Evolutionary conservation across 352 stramenopile species (phyloP).

Genomic region (Globisporangium abappressorium): DNA sequence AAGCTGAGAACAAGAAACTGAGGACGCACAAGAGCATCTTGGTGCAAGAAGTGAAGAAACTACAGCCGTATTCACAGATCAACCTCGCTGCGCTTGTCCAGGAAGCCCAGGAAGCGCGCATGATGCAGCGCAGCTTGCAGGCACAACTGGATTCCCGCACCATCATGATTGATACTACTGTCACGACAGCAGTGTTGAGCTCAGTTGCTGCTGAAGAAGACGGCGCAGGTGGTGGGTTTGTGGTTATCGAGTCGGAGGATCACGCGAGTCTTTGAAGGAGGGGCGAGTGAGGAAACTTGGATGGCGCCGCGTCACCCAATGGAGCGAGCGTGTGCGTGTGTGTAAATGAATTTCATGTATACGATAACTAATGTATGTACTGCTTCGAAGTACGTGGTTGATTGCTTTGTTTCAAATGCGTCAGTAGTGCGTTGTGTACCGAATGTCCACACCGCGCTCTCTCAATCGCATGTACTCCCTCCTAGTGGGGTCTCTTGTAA

Average conservation of each 20-base stretch:
- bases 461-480: no score
- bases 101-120: conserved; percentile 66
- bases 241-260: conserved; percentile 4
- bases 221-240: background rate
- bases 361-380: no score
- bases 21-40: conserved; percentile 55
- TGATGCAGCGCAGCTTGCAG: conserved; percentile 70
- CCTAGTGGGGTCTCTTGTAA: no score
- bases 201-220: background rate
- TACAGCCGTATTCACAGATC: conserved; percentile 65
- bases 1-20: conserved; percentile 38
- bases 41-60: conserved; percentile 63
- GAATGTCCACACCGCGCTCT: no score
- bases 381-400: no score
- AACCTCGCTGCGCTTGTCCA: conserved; percentile 61
- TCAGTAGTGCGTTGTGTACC: no score
- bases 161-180: background rate
- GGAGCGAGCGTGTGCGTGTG: no score
- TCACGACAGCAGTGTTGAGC: background rate
- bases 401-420: no score
- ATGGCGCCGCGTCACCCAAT: no score
- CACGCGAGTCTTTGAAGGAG: background rate
- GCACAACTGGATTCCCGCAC: conserved; percentile 30
- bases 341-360: no score
- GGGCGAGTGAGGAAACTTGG: no score